A percentile compares a stretch with the other conserved stretches of the same genome.
These are phyloP conservation scores for Heterobasidion occidentale DNA, from an alignment of 1,284 basidiomycete species.

Conservation along the genomic window DNA sequence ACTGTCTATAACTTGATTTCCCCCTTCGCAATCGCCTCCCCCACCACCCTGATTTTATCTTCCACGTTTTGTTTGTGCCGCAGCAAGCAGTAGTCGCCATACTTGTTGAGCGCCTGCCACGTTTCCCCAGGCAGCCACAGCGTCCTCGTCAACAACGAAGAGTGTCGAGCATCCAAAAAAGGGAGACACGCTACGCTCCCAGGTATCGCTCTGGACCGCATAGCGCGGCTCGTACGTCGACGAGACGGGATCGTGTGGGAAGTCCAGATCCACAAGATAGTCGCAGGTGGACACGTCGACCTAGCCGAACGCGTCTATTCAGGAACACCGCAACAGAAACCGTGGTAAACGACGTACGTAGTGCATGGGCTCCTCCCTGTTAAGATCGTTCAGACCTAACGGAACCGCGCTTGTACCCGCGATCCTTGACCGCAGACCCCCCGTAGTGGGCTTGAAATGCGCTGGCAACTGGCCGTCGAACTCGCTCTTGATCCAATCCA, in stretches of 20 bases:
- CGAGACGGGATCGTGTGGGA: constrained; percentile 53
- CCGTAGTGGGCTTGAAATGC: constrained; percentile 49
- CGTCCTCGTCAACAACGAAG: constrained; percentile 60
- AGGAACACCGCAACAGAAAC: not conserved
- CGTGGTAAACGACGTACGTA: constrained; percentile 55
- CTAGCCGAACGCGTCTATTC: constrained; percentile 31
- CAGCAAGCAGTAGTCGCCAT: constrained; percentile 67
- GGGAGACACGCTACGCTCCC: constrained; percentile 74
- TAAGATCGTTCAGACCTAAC: constrained; percentile 80
- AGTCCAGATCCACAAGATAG: constrained; percentile 84
- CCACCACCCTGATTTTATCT: constrained; percentile 28
- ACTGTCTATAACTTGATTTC: not conserved
- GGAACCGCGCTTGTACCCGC: constrained; percentile 61
- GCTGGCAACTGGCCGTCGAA: constrained; percentile 88
- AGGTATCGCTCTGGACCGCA: constrained; percentile 48
- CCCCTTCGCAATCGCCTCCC: not conserved
- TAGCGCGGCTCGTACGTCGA: constrained; percentile 75
- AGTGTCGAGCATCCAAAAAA: constrained; percentile 78
- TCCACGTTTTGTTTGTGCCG: constrained; percentile 39
- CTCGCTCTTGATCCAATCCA: constrained; percentile 85
- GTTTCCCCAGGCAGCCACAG: constrained; percentile 69
- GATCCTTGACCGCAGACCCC: constrained; percentile 47
- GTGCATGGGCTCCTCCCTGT: constrained; percentile 70
- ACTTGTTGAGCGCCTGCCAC: constrained; percentile 60
- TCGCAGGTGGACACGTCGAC: constrained; percentile 69